Evolutionary conservation across 495 filamentous ascomycete genomes (phyloP).

Genomic region (Talaromyces ruber): DNA sequence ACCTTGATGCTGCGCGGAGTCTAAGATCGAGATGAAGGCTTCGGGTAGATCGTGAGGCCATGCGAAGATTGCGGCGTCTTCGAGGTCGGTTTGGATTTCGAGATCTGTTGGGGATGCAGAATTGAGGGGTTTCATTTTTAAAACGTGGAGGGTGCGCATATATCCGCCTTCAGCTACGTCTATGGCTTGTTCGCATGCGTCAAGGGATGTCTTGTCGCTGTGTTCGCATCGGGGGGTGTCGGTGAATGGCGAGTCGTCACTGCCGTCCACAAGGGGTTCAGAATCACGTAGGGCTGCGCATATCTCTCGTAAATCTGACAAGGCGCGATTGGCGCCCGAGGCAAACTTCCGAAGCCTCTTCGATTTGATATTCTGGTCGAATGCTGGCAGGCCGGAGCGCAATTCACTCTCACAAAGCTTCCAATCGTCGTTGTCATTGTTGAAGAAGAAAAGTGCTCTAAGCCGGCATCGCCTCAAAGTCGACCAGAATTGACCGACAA

Average conservation of each 20-base stretch:
- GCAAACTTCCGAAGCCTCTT: background rate
- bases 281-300: background rate
- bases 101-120: constrained; percentile 8
- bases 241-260: background rate
- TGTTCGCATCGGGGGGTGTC: background rate
- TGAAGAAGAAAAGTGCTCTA: constrained; percentile 11
- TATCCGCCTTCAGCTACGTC: constrained; percentile 23
- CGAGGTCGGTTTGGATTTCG: constrained; percentile 19
- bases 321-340: background rate
- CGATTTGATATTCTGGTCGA: background rate
- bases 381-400: background rate
- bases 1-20: constrained; percentile 9
- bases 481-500: constrained; percentile 14
- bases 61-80: constrained; percentile 17
- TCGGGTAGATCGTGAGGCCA: constrained; percentile 15
- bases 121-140: constrained; percentile 10
- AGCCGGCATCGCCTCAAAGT: constrained; percentile 11
- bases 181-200: constrained; percentile 7
- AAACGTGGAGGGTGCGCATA: constrained; percentile 17
- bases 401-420: constrained; percentile 4
- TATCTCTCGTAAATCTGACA: background rate
- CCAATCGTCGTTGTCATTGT: constrained; percentile 17
- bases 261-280: background rate
- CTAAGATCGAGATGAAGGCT: constrained; percentile 12
- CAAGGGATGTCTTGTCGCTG: background rate